phyloP scores from a whole-genome alignment of 495 filamentous ascomycete genomes.

The Neurospora sp. region DNA sequence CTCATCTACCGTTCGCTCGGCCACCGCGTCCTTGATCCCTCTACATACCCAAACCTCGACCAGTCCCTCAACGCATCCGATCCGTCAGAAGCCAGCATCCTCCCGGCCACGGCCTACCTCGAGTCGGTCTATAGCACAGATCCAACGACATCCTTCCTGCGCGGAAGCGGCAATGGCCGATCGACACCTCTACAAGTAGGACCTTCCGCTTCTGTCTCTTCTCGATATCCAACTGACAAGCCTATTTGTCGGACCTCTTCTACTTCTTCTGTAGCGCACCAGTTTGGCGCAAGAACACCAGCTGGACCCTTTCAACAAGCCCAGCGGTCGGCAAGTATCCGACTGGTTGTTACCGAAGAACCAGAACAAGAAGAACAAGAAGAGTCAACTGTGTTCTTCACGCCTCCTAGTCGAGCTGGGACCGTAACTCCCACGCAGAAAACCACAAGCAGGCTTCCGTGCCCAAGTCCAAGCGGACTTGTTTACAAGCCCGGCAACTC shows the following conservation, averaged over 20 bases:
- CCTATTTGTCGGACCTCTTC: conserved; percentile 11
- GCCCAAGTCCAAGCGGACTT: background rate
- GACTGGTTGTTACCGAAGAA: background rate
- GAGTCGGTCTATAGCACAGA: conserved; percentile 65
- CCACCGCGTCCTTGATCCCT: conserved; percentile 52
- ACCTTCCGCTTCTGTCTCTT: conserved; percentile 19
- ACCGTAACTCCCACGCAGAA: background rate
- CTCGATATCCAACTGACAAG: background rate
- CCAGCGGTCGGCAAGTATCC: background rate
- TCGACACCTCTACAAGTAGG: conserved; percentile 37
- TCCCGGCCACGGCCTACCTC: conserved; percentile 65
- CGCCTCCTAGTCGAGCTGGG: background rate
- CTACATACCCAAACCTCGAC: conserved; percentile 50
- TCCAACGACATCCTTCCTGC: conserved; percentile 40
- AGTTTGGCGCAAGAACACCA: background rate
- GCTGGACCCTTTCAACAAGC: background rate
- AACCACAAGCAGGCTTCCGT: background rate
- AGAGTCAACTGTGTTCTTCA: background rate
- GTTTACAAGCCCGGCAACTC: background rate
- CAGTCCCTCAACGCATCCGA: conserved; percentile 66
- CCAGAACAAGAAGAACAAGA: background rate
- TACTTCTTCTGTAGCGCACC: background rate
- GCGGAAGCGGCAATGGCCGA: background rate
- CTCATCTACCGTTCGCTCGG: conserved; percentile 74
- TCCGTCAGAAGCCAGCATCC: conserved; percentile 73